Evolutionary conservation across 2,329 filamentous ascomycete species (phyloP), one percentile per base, ranked within the genome.

Genomic region (Didymella segeticola): DNA sequence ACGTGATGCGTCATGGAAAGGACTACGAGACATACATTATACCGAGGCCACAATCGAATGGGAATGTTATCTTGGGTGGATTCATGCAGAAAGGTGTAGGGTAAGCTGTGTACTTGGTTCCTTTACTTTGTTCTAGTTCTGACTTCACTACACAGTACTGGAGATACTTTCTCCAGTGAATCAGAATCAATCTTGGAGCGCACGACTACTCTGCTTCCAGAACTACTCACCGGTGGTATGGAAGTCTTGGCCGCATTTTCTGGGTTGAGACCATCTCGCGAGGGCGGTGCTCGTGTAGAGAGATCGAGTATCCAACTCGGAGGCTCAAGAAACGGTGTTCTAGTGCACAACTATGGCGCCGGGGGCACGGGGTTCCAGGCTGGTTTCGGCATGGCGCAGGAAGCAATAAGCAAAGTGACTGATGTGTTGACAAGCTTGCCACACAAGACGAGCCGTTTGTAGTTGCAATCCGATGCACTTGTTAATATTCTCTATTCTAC

Each of bases 1-100:
- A 60, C n/a, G 46, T 62, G 2, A 63, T 63, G 61, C 53, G 61
- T 4, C 61, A 63, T 47, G 61, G 61, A 4, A 60, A 52, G 22
- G 61, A 63, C 19, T 62, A 63, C 23, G 58, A 63, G 23, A 63
- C 61, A 12, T 63, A 63, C 19, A 60, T 63, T 11, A 63, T 62
- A 39, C 61, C 61, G 11, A 46, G 61, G n/a, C 58, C 61, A 5
- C 45, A 55, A 22, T 63, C 61, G 5, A 63, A 60, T 23, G 61
- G 61, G 5, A 63, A 62, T 17, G 39, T 63, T 14, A 57, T 63
- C 15, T 58, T 63, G 26, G 61, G 61, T 31, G 61, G 58, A 1
- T 63, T 41, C 15, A 63, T 63, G 61, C 61, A 63, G 38, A 62
- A 62, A 43, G 54, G 54, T 26, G 43, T 58, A 8, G 37, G 47